These are phyloP conservation scores for Aspergillus coremiiformis DNA, from an alignment of 495 filamentous ascomycete species.

Conservation along the genomic window DNA sequence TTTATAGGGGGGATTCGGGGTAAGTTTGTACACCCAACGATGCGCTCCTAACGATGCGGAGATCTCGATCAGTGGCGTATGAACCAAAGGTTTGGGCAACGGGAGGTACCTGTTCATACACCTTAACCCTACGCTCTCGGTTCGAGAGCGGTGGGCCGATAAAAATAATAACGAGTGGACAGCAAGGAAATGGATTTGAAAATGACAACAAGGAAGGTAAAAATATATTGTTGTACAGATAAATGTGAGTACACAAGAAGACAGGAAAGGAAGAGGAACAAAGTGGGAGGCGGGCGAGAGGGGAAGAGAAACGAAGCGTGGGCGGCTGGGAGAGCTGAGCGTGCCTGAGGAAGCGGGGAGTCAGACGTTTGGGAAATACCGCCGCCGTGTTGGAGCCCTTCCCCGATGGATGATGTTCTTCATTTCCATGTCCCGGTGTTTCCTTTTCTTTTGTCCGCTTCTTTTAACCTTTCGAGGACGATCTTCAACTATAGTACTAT, in stretches of 20 bases:
- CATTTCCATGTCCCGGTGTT: not conserved
- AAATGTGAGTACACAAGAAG: conserved; percentile 27
- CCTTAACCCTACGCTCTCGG: conserved; percentile 11
- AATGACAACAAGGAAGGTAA: conserved; percentile 14
- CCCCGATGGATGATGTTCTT: not conserved
- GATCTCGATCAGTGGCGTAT: conserved; percentile 18
- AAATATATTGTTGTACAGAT: conserved; percentile 36
- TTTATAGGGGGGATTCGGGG: conserved; percentile 18
- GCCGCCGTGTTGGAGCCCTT: conserved; percentile 2
- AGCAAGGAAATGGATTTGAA: conserved; percentile 8
- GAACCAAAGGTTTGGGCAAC: conserved; percentile 13
- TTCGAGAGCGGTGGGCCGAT: conserved; percentile 10
- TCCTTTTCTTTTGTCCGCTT: not conserved
- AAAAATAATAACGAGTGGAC: conserved; percentile 17
- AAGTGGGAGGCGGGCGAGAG: conserved; percentile 24
- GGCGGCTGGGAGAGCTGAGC: conserved; percentile 15
- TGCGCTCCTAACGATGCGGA: conserved; percentile 21
- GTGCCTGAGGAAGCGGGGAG: conserved; percentile 16
- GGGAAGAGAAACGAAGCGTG: conserved; percentile 14
- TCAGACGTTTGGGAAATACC: not conserved
- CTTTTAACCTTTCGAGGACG: not conserved
- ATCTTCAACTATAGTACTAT: not conserved
- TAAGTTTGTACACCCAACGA: conserved; percentile 6
- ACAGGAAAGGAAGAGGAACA: conserved; percentile 27
- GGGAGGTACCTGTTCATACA: conserved; percentile 4